Percentiles rank a stretch among this genome's conserved stretches.
Evolutionary conservation across 306 rosid genomes (phyloP).

Genomic region (Castanospermum australe): DNA sequence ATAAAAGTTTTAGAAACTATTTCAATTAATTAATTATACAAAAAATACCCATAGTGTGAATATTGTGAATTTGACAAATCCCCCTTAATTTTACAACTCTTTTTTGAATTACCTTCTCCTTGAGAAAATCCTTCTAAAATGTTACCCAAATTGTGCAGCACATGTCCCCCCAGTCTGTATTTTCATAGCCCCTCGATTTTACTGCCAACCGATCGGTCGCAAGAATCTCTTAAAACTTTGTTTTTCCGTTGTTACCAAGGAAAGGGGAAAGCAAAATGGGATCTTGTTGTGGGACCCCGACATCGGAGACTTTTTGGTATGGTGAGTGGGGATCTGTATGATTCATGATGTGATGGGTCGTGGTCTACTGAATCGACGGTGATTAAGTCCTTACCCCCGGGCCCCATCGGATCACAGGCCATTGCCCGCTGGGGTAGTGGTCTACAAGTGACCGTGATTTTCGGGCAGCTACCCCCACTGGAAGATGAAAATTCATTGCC

Average conservation of each 20-base stretch:
- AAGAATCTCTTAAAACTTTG: neutral
- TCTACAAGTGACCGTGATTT: conserved; percentile 24
- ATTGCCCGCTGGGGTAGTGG: neutral
- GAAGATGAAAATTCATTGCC: neutral
- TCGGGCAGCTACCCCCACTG: conserved; percentile 27
- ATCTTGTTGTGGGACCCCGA: conserved; percentile 9
- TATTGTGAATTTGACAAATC: neutral
- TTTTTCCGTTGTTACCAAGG: neutral
- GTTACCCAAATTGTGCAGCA: too few relatives aligned
- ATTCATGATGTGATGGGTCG: conserved; percentile 6
- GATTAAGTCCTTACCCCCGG: neutral
- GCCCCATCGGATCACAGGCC: conserved; percentile 27
- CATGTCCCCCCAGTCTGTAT: too few relatives aligned
- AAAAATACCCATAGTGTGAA: too few relatives aligned
- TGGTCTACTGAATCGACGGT: conserved; percentile 20
- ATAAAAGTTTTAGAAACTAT: too few relatives aligned
- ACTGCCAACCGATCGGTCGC: neutral
- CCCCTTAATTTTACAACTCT: too few relatives aligned
- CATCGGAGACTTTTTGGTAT: neutral
- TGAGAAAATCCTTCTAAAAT: too few relatives aligned
- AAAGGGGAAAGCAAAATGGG: neutral
- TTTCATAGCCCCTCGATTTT: neutral
- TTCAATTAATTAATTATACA: too few relatives aligned
- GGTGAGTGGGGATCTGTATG: neutral
- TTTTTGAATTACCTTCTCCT: too few relatives aligned